phyloP scores from a whole-genome alignment of 805 yeast species.

The Blastobotrys parvus region DNA sequence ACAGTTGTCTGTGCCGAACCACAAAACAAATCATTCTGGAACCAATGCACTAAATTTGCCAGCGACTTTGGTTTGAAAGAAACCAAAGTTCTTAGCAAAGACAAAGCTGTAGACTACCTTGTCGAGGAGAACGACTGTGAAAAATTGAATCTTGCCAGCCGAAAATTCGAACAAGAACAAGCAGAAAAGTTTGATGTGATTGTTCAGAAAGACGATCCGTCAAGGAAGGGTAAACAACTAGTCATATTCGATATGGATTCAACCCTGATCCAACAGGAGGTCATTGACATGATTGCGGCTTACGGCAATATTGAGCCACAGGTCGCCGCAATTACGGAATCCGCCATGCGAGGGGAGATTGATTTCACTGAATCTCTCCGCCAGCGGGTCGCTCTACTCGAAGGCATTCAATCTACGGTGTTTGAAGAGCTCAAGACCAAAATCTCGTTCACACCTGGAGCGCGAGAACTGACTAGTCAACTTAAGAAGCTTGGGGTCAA shows the following conservation, averaged over 20 bases:
- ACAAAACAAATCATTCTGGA: neutral
- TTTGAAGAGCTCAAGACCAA: constrained; percentile 73
- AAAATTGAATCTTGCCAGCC: neutral
- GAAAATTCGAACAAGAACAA: neutral
- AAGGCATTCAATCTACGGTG: constrained; percentile 69
- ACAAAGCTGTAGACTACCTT: neutral
- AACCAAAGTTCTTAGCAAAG: neutral
- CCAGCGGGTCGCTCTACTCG: constrained; percentile 67
- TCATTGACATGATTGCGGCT: constrained; percentile 90
- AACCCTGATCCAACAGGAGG: constrained; percentile 91
- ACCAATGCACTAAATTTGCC: neutral
- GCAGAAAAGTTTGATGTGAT: constrained; percentile 1
- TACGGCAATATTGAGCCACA: constrained; percentile 83
- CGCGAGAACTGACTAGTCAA: constrained; percentile 54
- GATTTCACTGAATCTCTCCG: constrained; percentile 78
- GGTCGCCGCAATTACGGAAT: constrained; percentile 81
- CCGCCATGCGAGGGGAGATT: constrained; percentile 95
- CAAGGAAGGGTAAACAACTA: constrained; percentile 24
- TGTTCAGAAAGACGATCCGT: constrained; percentile 9
- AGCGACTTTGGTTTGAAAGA: neutral
- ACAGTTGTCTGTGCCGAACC: constrained; percentile 1
- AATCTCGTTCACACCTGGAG: constrained; percentile 79
- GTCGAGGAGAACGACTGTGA: too few species aligned
- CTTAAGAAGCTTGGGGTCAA: constrained; percentile 56
- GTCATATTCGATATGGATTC: constrained; percentile 98